Evolutionary conservation across 371 early-diverging fungal genomes (phyloP).

Genomic region (Apophysomyces variabilis): DNA sequence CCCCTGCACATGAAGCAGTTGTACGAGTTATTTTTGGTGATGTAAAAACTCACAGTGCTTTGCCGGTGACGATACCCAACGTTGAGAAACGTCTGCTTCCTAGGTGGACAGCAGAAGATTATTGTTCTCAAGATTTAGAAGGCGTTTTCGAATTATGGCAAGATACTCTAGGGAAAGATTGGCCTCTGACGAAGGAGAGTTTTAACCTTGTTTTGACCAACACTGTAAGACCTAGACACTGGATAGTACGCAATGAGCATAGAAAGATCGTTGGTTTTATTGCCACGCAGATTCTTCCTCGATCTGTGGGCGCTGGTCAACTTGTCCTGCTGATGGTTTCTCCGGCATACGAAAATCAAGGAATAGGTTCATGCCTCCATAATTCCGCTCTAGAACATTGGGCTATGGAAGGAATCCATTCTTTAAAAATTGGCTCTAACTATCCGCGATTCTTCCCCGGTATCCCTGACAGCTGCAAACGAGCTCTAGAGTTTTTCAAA

Average conservation of each 20-base stretch:
- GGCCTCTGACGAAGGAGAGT: constrained; percentile 38
- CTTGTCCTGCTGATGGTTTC: constrained; percentile 41
- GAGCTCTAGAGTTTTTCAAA: constrained; percentile 27
- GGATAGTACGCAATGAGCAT: constrained; percentile 21
- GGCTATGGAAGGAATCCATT: constrained; percentile 14
- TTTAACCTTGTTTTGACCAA: constrained; percentile 30
- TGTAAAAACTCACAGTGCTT: constrained; percentile 21
- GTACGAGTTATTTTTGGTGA: constrained; percentile 46
- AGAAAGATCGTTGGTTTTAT: constrained; percentile 41
- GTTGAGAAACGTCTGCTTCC: background rate
- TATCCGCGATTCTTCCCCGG: constrained; percentile 59
- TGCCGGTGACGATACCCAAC: constrained; percentile 45
- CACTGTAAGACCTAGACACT: constrained; percentile 26
- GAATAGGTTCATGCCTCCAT: constrained; percentile 42
- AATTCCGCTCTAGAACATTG: constrained; percentile 32
- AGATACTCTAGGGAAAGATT: constrained; percentile 18
- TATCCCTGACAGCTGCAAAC: constrained; percentile 26
- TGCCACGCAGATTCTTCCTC: constrained; percentile 31
- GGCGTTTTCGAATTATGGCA: constrained; percentile 35
- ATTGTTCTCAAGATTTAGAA: constrained; percentile 19
- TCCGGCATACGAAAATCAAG: constrained; percentile 30
- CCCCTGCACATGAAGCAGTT: constrained; percentile 51
- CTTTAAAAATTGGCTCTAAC: constrained; percentile 34
- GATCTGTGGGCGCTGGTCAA: constrained; percentile 29
- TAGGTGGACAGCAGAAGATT: constrained; percentile 2